Evolutionary conservation across 2,329 filamentous ascomycete genomes (phyloP), one percentile per base, ranked within the genome.

Genomic region (Diaporthe sp.): DNA sequence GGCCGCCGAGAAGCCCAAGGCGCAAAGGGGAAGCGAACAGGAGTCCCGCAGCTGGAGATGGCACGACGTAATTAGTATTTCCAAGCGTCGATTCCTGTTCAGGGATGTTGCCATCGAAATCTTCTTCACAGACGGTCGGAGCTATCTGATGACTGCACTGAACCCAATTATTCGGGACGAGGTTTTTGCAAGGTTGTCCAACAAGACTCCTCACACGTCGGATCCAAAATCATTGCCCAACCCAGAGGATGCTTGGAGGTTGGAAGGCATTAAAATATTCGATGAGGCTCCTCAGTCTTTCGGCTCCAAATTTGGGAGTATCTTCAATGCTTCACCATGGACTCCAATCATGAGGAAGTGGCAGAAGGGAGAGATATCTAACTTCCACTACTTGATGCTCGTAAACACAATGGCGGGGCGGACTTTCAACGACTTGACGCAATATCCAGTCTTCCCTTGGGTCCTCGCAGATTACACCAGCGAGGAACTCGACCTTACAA

Each of bases 391-490:
- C 81, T 89, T 99, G 47, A 99, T 99, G 96, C 92, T 98, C 75
- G 92, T 99, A 80, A 99, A 99, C 81, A 98, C 97, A 0, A 95
- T 99, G 90, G 97, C 97, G 38, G 97, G 97, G 3, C 89, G 97
- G 70, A 98, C 97, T 0, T 99, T 99, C 86, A 99, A 99, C 81
- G 97, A 99, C 81, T 87, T 99, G 25, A 99, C 97, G 0, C 97
- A 99, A 80, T 99, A 99, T 80, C 97, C 97, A 0, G 96, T 99
- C 25, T 99, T 99, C 77, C 97, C 97, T 0, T 99, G 97, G 97
- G 93, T 99, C 4, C 86, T 99, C 60, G 96, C 97, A 0, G 96
- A 99, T 81, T 99, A 99, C 82, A 96, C 94, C 0, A 98, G 96
- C 79, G 93, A 97, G 25, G 95, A 98, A 81, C 87, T 99, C 15